Conservation (phyloP, 176 grass and related monocot species). For the Hsuehochloa calcarea region DNA sequence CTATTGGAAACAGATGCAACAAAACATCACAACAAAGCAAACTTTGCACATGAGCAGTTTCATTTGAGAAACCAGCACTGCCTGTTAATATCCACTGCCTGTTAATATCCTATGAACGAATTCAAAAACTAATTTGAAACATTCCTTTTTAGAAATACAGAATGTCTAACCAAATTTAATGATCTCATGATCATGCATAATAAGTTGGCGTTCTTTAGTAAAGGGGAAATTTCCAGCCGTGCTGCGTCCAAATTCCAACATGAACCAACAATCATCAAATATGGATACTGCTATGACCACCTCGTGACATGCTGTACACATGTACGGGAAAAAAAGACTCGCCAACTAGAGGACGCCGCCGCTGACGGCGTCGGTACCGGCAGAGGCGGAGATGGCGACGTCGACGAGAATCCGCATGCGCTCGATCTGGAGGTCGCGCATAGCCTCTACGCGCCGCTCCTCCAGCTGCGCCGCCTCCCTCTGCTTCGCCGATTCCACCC, state of each 20-base stretch:
- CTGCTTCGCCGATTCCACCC: conserved; percentile 51
- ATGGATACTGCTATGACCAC: not conserved
- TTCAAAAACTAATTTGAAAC: not conserved
- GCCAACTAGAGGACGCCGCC: conserved; percentile 33
- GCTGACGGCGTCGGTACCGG: not conserved
- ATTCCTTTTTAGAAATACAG: not conserved
- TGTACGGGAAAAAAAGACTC: not conserved
- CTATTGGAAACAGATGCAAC: not conserved
- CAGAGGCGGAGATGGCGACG: conserved; percentile 34
- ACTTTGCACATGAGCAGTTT: not conserved
- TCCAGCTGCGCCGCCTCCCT: conserved; percentile 52
- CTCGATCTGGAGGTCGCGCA: conserved; percentile 57
- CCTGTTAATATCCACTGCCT: not conserved
- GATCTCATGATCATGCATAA: not conserved
- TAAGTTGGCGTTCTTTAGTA: not conserved
- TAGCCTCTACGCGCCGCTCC: conserved; percentile 48
- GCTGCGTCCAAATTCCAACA: not conserved
- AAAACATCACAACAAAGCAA: not conserved
- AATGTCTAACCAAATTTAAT: conserved; percentile 10
- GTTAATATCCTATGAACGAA: not conserved
- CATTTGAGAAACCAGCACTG: conserved; percentile 5
- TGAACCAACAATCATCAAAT: conserved; percentile 13
- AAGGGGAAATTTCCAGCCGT: not conserved
- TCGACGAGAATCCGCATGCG: conserved; percentile 55
- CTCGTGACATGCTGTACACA: not conserved